phyloP scores from a whole-genome alignment of 345 rosid species.

The Aquilaria yunnanensis region DNA sequence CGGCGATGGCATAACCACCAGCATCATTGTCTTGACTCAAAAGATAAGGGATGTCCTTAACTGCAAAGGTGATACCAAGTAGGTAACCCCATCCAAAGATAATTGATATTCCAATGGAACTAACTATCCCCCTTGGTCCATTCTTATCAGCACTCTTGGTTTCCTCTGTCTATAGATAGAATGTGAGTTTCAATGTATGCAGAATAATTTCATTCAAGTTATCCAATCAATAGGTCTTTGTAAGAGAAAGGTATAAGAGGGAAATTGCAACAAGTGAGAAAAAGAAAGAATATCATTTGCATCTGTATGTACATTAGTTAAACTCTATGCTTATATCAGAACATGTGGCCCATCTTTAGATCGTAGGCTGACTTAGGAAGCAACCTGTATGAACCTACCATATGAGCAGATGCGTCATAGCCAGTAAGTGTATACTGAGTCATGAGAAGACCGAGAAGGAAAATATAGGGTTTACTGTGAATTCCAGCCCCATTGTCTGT shows the following conservation, averaged over 20 bases:
- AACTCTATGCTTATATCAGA: not conserved
- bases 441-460: constrained; percentile 88
- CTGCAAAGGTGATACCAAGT: constrained; percentile 83
- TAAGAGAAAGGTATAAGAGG: not conserved
- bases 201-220: constrained; percentile 10
- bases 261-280: not conserved
- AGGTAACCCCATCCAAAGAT: constrained; percentile 94
- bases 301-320: not conserved
- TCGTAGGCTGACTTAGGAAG: not conserved
- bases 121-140: constrained; percentile 84
- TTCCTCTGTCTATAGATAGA: constrained; percentile 76
- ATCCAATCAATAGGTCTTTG: not conserved
- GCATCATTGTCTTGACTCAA: constrained; percentile 70
- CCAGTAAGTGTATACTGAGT: constrained; percentile 92
- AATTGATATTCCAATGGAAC: constrained; percentile 84
- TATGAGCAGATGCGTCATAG: constrained; percentile 95
- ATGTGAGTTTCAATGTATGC: not conserved
- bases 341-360: not conserved
- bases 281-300: too few relatives aligned
- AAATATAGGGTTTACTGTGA: constrained; percentile 56
- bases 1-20: constrained; percentile 89
- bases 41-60: constrained; percentile 69
- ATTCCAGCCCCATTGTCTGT: constrained; percentile 77
- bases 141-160: constrained; percentile 84
- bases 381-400: constrained; percentile 46